Conservation (phyloP, 306 rosid species). For the Astragalus glycyphyllos region DNA sequence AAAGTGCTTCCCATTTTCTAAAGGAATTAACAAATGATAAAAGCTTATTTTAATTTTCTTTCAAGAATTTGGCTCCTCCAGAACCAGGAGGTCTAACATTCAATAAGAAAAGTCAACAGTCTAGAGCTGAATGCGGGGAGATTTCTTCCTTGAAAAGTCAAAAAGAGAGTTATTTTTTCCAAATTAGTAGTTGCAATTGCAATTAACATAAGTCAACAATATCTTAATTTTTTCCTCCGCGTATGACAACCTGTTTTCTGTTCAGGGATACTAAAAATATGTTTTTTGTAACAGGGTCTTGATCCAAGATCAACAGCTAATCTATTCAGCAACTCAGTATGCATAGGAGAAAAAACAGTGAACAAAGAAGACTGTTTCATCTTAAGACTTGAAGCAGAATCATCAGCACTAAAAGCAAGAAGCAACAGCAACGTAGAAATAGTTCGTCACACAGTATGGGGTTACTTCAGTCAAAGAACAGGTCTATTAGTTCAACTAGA, state of each 20-base stretch:
- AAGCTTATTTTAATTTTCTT: conserved; percentile 12
- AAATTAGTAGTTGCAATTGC: conserved; percentile 17
- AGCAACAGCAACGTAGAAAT: conserved; percentile 82
- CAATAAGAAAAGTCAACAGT: conserved; percentile 32
- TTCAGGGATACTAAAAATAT: background rate
- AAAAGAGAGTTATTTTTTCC: conserved; percentile 15
- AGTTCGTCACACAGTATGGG: conserved; percentile 85
- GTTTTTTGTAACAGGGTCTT: conserved; percentile 63
- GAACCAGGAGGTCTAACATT: conserved; percentile 29
- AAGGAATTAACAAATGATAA: background rate
- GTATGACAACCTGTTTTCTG: conserved; percentile 46
- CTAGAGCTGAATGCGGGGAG: conserved; percentile 17
- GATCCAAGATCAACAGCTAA: conserved; percentile 90
- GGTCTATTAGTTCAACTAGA: conserved; percentile 78
- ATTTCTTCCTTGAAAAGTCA: conserved; percentile 24
- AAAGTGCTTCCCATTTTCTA: conserved; percentile 32
- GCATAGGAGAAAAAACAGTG: conserved; percentile 84
- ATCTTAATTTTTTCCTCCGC: conserved; percentile 16
- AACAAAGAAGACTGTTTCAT: conserved; percentile 81
- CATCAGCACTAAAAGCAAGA: conserved; percentile 61
- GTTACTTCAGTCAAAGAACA: conserved; percentile 89
- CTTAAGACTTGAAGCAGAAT: conserved; percentile 70
- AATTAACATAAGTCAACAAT: conserved; percentile 40
- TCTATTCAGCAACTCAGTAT: conserved; percentile 65
- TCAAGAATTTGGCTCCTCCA: background rate